A percentile compares a stretch with the other conserved stretches of the same genome.
phyloP scores from a whole-genome alignment of 2,329 filamentous ascomycete genomes.

The Hymenoscyphus occultus region DNA sequence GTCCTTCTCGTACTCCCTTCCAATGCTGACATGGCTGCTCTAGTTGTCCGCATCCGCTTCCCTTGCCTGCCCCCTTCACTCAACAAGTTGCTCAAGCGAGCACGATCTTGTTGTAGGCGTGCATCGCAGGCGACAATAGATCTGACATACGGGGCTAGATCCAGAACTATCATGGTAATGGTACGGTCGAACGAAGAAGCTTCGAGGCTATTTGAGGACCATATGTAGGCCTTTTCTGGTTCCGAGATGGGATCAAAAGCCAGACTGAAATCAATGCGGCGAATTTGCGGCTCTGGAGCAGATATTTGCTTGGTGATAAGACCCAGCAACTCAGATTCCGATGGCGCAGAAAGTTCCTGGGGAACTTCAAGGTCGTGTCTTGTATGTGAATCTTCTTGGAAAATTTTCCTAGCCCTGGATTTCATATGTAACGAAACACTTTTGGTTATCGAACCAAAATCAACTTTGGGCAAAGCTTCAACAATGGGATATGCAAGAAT shows the following conservation, averaged over 20 bases:
- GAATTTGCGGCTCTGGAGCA: slow-evolving; percentile 34
- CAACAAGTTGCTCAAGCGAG: slow-evolving; percentile 59
- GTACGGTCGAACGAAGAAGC: slow-evolving; percentile 76
- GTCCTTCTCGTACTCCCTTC: slow-evolving; percentile 68
- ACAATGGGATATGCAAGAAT: slow-evolving; percentile 52
- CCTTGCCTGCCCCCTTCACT: slow-evolving; percentile 53
- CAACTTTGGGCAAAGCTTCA: slow-evolving; percentile 43
- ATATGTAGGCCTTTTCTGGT: slow-evolving; percentile 43
- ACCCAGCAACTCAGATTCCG: slow-evolving; percentile 27
- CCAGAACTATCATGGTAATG: slow-evolving; percentile 61
- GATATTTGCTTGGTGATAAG: slow-evolving; percentile 24
- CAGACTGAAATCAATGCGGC: slow-evolving; percentile 51
- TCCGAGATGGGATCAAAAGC: slow-evolving; percentile 61
- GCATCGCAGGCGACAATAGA: slow-evolving; percentile 76
- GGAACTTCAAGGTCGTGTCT: slow-evolving; percentile 25
- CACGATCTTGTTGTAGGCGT: slow-evolving; percentile 64
- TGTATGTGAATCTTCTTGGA: slow-evolving; percentile 31
- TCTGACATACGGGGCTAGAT: slow-evolving; percentile 88
- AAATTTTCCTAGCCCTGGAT: slow-evolving; percentile 29
- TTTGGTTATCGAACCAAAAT: slow-evolving; percentile 21
- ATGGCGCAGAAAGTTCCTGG: slow-evolving; percentile 23
- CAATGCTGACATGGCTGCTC: slow-evolving; percentile 71
- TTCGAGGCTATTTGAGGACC: slow-evolving; percentile 48
- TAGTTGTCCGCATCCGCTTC: slow-evolving; percentile 67
- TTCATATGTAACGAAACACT: slow-evolving; percentile 33